Evolutionary conservation across 495 filamentous ascomycete species (phyloP).

Genomic region (Pseudoneurospora amorphoporcata): DNA sequence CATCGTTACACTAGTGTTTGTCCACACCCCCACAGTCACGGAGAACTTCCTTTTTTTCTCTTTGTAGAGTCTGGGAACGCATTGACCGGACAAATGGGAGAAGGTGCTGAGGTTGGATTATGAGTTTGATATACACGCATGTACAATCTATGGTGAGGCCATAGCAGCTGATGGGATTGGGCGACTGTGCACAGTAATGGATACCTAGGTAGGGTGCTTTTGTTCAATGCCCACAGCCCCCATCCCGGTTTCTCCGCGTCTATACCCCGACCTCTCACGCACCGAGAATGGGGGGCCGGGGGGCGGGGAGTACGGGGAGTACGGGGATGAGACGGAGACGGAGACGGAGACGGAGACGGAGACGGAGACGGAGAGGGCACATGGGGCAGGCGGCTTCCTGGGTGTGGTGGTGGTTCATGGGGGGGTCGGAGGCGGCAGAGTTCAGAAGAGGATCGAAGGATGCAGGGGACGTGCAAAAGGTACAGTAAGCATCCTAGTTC

Average conservation of each 20-base stretch:
- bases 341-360: neutral
- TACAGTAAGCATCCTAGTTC: too few relatives aligned
- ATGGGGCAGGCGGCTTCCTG: neutral
- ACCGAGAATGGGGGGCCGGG: neutral
- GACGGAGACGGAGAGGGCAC: neutral
- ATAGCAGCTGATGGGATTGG: neutral
- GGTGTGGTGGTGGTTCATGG: neutral
- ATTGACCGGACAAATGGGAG: neutral
- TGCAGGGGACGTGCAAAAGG: neutral
- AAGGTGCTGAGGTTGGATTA: neutral
- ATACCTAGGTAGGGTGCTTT: neutral
- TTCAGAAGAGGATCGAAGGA: neutral
- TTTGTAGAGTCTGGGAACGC: neutral
- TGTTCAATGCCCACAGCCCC: neutral
- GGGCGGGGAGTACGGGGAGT: neutral
- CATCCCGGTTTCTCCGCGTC: neutral
- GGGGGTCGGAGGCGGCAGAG: neutral
- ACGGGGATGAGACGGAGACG: neutral
- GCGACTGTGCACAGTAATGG: neutral
- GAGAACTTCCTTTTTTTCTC: neutral
- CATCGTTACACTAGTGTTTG: neutral
- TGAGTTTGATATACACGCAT: neutral
- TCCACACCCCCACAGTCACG: neutral
- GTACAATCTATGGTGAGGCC: neutral
- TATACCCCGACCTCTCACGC: neutral